Evolutionary conservation across 225 moss, liverwort and hornwort species (phyloP).

Genomic region (Pseudisothecium myosuroides): DNA sequence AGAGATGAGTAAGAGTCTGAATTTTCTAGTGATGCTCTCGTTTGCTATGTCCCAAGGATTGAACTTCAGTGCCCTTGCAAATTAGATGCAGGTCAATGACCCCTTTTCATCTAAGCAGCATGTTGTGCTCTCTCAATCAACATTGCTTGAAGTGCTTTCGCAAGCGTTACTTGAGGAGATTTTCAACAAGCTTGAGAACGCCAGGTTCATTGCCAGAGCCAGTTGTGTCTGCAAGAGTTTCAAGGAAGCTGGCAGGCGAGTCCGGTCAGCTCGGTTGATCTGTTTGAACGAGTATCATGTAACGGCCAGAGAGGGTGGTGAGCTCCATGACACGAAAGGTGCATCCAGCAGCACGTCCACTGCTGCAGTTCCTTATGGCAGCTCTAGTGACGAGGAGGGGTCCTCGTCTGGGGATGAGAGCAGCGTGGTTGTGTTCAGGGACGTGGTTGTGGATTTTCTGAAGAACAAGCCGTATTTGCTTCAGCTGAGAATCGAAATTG

Average conservation of each 20-base stretch:
- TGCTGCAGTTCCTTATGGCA: neutral
- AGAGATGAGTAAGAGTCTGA: neutral
- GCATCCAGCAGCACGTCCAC: neutral
- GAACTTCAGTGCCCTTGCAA: neutral
- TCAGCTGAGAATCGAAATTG: slow-evolving; percentile 47
- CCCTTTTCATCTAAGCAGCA: neutral
- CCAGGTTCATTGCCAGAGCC: slow-evolving; percentile 17
- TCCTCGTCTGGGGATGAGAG: slow-evolving; percentile 5
- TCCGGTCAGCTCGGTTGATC: slow-evolving; percentile 17
- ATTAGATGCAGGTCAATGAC: slow-evolving; percentile 22
- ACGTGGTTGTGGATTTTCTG: slow-evolving; percentile 19
- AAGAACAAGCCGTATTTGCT: neutral
- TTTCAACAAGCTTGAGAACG: slow-evolving; percentile 31
- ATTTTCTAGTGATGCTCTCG: neutral
- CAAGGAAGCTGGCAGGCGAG: slow-evolving; percentile 1
- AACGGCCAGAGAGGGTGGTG: neutral
- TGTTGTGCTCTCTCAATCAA: neutral
- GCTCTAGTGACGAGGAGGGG: slow-evolving; percentile 4
- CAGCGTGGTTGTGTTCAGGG: slow-evolving; percentile 5
- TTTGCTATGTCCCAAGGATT: neutral
- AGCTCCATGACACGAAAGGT: neutral
- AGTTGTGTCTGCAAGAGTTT: slow-evolving; percentile 18
- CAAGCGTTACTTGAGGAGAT: slow-evolving; percentile 27
- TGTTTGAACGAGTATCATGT: slow-evolving; percentile 26
- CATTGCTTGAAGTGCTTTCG: slow-evolving; percentile 7